Evolutionary conservation across 345 rosid genomes (phyloP).

Genomic region (Gossypium mustelinum): DNA sequence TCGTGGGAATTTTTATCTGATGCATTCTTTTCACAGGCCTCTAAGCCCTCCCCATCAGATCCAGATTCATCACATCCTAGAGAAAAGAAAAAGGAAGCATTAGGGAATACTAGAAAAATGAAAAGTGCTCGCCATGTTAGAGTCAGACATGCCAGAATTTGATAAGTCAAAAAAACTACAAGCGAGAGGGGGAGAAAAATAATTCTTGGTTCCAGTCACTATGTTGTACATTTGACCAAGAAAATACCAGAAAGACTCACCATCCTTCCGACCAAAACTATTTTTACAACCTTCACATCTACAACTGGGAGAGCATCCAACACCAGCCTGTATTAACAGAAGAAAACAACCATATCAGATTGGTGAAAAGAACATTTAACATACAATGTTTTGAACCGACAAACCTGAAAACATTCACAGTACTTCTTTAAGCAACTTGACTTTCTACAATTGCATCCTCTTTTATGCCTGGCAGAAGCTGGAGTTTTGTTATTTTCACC

Average conservation of each 20-base stretch:
- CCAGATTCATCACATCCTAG: conserved; percentile 32
- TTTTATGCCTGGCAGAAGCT: conserved; percentile 67
- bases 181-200: background rate
- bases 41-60: conserved; percentile 23
- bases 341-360: conserved; percentile 22
- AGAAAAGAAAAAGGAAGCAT: background rate
- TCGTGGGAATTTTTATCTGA: conserved; percentile 11
- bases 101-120: background rate
- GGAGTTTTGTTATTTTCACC: conserved; percentile 59
- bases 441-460: conserved; percentile 81
- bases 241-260: conserved; percentile 30
- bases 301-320: conserved; percentile 67
- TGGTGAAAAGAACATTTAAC: background rate
- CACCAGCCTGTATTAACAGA: conserved; percentile 46
- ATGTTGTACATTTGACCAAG: background rate
- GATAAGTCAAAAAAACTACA: background rate
- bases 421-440: conserved; percentile 75
- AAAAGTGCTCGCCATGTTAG: background rate
- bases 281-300: conserved; percentile 71
- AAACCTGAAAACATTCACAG: conserved; percentile 77
- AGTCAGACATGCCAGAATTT: background rate
- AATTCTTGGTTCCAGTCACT: background rate
- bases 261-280: conserved; percentile 39
- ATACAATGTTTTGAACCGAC: conserved; percentile 15
- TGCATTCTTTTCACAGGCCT: conserved; percentile 21